Conservation (phyloP, 768 basidiomycete genomes). For the Lactarius akahatsu region DNA sequence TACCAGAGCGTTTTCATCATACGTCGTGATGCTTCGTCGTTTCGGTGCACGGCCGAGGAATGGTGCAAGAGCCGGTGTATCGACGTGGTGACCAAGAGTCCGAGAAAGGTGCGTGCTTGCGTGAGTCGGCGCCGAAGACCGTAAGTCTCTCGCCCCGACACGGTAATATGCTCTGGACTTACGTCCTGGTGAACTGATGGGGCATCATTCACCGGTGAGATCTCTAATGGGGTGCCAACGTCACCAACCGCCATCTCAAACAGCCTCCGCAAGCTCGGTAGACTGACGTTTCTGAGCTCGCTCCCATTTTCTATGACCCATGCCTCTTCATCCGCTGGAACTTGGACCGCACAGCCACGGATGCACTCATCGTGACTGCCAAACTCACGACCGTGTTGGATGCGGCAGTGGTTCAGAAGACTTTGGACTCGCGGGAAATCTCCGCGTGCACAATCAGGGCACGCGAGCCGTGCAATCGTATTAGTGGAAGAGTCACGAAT, state of each 20-base stretch:
- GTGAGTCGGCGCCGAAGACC: conserved; percentile 18
- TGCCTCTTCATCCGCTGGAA: conserved; percentile 37
- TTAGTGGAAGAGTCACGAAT: conserved; percentile 39
- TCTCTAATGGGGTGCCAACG: conserved; percentile 32
- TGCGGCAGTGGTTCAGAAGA: conserved; percentile 51
- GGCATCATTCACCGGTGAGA: conserved; percentile 17
- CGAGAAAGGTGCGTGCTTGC: conserved; percentile 44
- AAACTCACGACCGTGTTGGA: conserved; percentile 49
- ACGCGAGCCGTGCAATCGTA: conserved; percentile 41
- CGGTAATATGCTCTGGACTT: conserved; percentile 4
- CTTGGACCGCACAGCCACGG: conserved; percentile 42
- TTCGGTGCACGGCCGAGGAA: conserved; percentile 48
- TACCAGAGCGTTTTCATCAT: conserved; percentile 37
- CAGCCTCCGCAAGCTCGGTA: conserved; percentile 48
- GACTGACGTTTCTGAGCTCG: conserved; percentile 42
- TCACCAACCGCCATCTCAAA: conserved; percentile 52
- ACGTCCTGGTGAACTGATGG: not conserved
- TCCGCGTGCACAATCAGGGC: conserved; percentile 45
- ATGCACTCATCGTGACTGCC: conserved; percentile 55
- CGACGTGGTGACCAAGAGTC: conserved; percentile 51
- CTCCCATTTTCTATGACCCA: conserved; percentile 40
- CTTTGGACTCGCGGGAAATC: conserved; percentile 54
- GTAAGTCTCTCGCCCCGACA: conserved; percentile 20
- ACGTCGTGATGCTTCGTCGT: conserved; percentile 43
- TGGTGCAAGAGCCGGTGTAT: conserved; percentile 50